Base-by-base conservation (phyloP, 2,329 filamentous ascomycete genomes). In the Fusarium luffae region DNA sequence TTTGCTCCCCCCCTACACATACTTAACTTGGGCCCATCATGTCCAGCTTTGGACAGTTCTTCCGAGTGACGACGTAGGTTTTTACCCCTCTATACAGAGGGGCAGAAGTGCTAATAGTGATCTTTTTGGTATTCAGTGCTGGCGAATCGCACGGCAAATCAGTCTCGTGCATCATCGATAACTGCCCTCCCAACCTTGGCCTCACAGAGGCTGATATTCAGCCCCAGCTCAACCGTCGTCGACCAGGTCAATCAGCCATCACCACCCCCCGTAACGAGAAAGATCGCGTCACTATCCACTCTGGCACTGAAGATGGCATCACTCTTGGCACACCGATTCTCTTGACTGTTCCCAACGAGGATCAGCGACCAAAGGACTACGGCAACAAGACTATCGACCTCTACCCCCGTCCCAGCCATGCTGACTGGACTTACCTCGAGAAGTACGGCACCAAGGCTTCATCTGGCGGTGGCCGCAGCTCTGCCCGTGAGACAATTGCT, bases 391-490 rank as follows among this genome's bases (percentile, higher is more conserved):
- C 94, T 30, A 98, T 98, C 89, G 93, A 98, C 81, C 83, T 90
- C 68, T 98, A 92, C 86, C 96, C 96, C 7, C 88, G 96, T 54
- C 96, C 95, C 37, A 93, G 90, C 78, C 96, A 98, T 82, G 95
- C 96, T 64, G 95, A 98, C 82, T 98, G 92, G 89, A 98, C 96
- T 65, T 98, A 98, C 83, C 86, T 97, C 66, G 93, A 97, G 81
- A 98, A 98, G 84, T 99, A 99, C 80, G 95, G 95, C 60, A 90
- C 97, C 74, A 97, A 97, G 85, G 94, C 96, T 40, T 93, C 89
- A 79, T 94, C 90, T 66, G 95, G 96, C 62, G 95, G 96, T 74
- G 95, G 96, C 56, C 88, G 96, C 68, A 94, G 92, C 79, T 94
- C 91, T 79, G 96, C 96, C n/a, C 86, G 95, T 70, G 95, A 98